Conservation (phyloP, 169 alveolate genomes). For the Eimeria falciformis region DNA sequence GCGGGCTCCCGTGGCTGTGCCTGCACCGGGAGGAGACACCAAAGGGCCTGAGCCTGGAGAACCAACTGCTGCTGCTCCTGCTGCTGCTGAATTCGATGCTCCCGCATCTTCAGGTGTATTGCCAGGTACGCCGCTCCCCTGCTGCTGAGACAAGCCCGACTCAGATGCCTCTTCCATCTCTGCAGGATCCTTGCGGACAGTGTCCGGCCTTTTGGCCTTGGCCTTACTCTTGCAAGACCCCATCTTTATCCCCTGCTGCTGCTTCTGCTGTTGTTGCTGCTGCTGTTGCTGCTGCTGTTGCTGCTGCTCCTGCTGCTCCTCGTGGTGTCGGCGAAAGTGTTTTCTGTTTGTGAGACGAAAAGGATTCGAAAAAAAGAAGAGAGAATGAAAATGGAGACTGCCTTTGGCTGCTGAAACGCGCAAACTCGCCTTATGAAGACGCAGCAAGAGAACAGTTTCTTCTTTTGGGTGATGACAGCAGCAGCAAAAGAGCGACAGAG, state of each 20-base stretch:
- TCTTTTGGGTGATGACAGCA: not conserved
- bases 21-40: not conserved
- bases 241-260: not conserved
- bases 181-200: not conserved
- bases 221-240: slow-evolving; percentile 61
- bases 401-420: too few species aligned
- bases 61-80: not conserved
- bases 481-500: not conserved
- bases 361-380: not conserved
- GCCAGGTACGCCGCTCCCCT: not conserved
- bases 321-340: not conserved
- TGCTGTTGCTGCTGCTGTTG: not conserved
- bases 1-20: not conserved
- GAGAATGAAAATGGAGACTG: not conserved
- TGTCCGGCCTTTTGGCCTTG: slow-evolving; percentile 58
- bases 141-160: too few species aligned
- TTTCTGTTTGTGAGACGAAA: not conserved
- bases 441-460: not conserved
- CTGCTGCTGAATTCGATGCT: slow-evolving; percentile 12
- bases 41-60: not conserved
- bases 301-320: not conserved
- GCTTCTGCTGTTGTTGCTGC: slow-evolving; percentile 13
- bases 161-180: not conserved
- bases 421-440: not conserved
- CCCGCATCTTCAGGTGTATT: not conserved